Evolutionary conservation across 768 basidiomycete genomes (phyloP).

Genomic region (Boletus pseudopeckii): DNA sequence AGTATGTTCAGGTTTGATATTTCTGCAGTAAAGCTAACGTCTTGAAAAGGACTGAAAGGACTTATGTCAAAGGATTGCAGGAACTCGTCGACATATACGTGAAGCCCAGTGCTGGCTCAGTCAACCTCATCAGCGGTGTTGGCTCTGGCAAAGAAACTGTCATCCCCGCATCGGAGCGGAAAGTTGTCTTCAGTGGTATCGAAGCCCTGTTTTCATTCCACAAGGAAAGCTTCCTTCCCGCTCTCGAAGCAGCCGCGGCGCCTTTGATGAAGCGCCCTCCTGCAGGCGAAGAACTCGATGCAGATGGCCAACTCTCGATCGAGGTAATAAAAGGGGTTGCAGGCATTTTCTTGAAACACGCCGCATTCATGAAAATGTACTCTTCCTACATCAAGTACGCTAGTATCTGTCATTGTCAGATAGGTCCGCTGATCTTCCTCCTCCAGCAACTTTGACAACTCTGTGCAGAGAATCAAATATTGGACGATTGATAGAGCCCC

Average conservation of each 20-base stretch:
- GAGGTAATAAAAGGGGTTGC: constrained; percentile 79
- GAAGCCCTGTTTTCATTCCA: constrained; percentile 92
- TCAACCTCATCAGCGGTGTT: constrained; percentile 67
- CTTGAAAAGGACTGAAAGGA: constrained; percentile 78
- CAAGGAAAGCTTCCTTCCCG: constrained; percentile 87
- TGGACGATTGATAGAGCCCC: constrained; percentile 68
- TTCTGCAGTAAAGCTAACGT: constrained; percentile 8
- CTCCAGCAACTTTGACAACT: constrained; percentile 88
- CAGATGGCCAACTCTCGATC: constrained; percentile 70
- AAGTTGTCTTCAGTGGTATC: constrained; percentile 87
- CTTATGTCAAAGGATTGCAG: constrained; percentile 91
- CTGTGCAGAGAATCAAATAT: constrained; percentile 79
- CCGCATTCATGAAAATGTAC: constrained; percentile 99
- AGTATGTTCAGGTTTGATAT: constrained; percentile 48
- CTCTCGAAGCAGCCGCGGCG: constrained; percentile 73
- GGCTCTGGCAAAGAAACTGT: constrained; percentile 78
- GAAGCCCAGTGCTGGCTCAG: constrained; percentile 70
- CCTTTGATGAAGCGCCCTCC: constrained; percentile 55
- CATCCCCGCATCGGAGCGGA: constrained; percentile 81
- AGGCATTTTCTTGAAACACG: constrained; percentile 87
- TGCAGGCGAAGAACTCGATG: constrained; percentile 51
- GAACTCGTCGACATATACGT: constrained; percentile 96
- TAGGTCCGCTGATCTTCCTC: constrained; percentile 10
- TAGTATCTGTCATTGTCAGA: constrained; percentile 1
- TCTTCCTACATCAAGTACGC: constrained; percentile 95